Percentiles rank a stretch among this genome's conserved stretches.
Evolutionary conservation across 495 filamentous ascomycete species (phyloP).

Genomic region (Penicillium desertorum): DNA sequence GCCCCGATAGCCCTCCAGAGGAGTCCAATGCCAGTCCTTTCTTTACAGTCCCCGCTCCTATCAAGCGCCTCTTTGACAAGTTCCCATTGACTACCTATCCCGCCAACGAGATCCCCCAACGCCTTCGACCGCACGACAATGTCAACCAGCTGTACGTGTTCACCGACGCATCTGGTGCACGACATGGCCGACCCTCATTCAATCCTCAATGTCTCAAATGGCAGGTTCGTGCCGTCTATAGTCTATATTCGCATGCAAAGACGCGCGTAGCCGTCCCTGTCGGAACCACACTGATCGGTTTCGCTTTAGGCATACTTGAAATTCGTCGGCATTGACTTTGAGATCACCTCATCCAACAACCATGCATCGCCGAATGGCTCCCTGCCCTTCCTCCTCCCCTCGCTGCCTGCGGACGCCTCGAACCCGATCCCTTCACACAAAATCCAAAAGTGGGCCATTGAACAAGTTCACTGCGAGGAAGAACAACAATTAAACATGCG

Average conservation of each 20-base stretch:
- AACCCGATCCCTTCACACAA: slow-evolving; percentile 62
- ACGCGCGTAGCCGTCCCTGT: background rate
- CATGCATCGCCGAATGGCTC: slow-evolving; percentile 87
- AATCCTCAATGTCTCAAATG: slow-evolving; percentile 95
- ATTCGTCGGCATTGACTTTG: slow-evolving; percentile 68
- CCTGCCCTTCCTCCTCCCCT: slow-evolving; percentile 81
- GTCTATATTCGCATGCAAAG: background rate
- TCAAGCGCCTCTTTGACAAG: slow-evolving; percentile 78
- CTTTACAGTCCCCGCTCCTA: slow-evolving; percentile 69
- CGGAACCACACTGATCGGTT: slow-evolving; percentile 7
- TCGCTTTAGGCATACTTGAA: slow-evolving; percentile 73
- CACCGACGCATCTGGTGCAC: slow-evolving; percentile 62
- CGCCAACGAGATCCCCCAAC: slow-evolving; percentile 71
- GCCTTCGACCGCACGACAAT: slow-evolving; percentile 49
- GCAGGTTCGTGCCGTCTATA: slow-evolving; percentile 66
- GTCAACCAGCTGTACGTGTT: slow-evolving; percentile 76
- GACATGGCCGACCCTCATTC: slow-evolving; percentile 68
- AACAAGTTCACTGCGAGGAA: slow-evolving; percentile 47
- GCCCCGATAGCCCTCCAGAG: slow-evolving; percentile 26
- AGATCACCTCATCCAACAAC: slow-evolving; percentile 75
- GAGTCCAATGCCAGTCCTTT: slow-evolving; percentile 32
- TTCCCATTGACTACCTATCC: slow-evolving; percentile 80
- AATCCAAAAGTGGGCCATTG: slow-evolving; percentile 67
- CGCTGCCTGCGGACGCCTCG: slow-evolving; percentile 28
- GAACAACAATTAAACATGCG: slow-evolving; percentile 57